Base-by-base conservation (phyloP, 805 yeast genomes). In the Cephaloascus fragrans region DNA sequence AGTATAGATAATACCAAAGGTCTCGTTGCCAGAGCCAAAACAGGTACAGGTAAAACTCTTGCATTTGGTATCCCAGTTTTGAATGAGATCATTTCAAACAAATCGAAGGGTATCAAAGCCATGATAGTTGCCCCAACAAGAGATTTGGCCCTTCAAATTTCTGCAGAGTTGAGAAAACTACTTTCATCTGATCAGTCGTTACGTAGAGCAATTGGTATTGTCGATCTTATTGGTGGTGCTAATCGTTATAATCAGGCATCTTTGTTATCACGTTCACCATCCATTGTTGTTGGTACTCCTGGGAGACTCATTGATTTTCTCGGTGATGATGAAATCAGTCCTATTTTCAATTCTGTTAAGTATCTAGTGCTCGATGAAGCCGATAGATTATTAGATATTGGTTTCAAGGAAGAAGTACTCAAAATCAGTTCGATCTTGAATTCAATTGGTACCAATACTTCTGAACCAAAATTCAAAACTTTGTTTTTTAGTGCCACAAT, bases 11-110 rank as follows among this genome's bases (percentile, higher is more conserved):
- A 70, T n/a, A 56, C 67, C 15, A 61, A 64, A 26, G 89, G 90
- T 46, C 67, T 86, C 34, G 86, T 88, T 18, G 88, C 87, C 31
- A 71, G 95, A 51, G 96, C 97, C 19, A 86, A 86, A 57, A 88
- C 97, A 3, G 97, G 97, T 56, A 88, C 97, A 2, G 97, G 97
- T 52, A 88, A 88, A 57, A 88, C 97, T 0, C 76, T 84, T 45
- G 94, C 96, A 0, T 88, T 86, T 57, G 81, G 89, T 43, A 66
- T 89, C 34, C 96, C 96, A 2, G 62, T 84, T 10, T 62, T 86
- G 35, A 83, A 86, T 52, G 71, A 75, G 35, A 60, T 71, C 42
- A 46, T 64, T 52, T 50, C 53, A 31, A 41, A 42, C 3, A 59
- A 55, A 15, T 52, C 56, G 4, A 56, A 62, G 33, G 57, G 60